Base-by-base conservation (phyloP, 1,284 basidiomycete species). In the Vanrija humicola region DNA sequence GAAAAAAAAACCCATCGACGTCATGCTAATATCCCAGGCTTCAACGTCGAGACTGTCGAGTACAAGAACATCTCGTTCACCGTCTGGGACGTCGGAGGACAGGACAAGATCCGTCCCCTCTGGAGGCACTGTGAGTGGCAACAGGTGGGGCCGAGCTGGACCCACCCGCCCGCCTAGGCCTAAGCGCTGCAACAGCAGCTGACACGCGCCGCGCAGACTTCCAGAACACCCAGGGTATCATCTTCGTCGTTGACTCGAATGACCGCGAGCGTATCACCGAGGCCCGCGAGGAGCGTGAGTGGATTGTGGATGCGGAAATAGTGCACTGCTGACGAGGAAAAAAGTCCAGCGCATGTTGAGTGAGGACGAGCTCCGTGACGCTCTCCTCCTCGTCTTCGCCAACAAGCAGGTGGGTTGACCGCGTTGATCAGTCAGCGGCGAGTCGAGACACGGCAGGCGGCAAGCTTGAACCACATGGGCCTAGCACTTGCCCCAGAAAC, bases 31-130 rank as follows among this genome's bases (percentile, higher is more conserved):
- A 12, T 15, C 9, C 34, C 34, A 34, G 34, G 93, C 19, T 97
- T 97, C 84, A 98, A 98, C 76, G 96, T 99, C 67, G 96, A 99
- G 81, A 99, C 96, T 12, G 96, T 99, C 64, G 96, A 94, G 64
- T 99, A 98, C 81, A 98, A 98, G 84, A 98, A 99, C 70, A 94
- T 99, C 73, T 96, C 95, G 74, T 99, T 99, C 83, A 98, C 96
- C 69, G 96, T 99, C 23, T 99, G 96, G 96, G 96, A 99, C 77
- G 96, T 99, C 56, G 96, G 96, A 75, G 96, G 94, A 39, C 94
- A 98, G 79, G 94, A 97, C 81, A 97, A 97, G 83, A 97, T 97
- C 70, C 83, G 96, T 62, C 96, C 96, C 46, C 82, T 98, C 52
- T 99, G 95, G 95, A 83, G 96, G 78, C 95, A 98, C 34, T 34